Evolutionary conservation across 257 asterid genomes (phyloP).

Genomic region (Solanum stenotomum): DNA sequence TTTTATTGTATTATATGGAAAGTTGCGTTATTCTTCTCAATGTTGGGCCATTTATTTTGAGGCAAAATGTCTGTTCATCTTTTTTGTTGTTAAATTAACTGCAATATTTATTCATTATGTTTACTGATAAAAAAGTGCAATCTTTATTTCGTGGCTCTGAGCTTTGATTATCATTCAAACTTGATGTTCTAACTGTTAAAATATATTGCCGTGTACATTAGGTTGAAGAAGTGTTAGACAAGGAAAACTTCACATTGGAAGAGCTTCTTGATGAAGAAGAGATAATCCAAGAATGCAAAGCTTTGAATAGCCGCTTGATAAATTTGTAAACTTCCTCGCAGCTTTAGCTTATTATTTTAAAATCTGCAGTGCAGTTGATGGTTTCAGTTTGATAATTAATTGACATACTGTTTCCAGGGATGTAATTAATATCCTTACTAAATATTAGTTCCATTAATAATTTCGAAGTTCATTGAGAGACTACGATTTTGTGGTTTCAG

Average conservation of each 20-base stretch:
- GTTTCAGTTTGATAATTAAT: neutral
- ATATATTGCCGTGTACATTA: neutral
- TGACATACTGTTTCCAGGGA: neutral
- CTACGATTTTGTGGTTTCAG: constrained; percentile 30
- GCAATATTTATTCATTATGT: neutral
- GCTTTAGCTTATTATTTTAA: neutral
- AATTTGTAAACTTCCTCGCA: constrained; percentile 54
- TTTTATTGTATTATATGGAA: neutral
- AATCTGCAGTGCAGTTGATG: neutral
- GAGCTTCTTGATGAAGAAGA: constrained; percentile 99
- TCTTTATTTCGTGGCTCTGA: neutral
- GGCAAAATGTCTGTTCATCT: neutral
- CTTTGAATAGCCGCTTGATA: constrained; percentile 88
- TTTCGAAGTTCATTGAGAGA: neutral
- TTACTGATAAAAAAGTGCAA: neutral
- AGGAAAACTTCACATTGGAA: constrained; percentile 79
- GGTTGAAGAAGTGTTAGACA: constrained; percentile 97
- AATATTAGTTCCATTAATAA: neutral
- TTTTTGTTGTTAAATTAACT: neutral
- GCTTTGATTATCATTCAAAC: neutral
- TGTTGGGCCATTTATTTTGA: neutral
- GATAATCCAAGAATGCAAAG: constrained; percentile 99
- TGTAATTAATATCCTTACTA: neutral
- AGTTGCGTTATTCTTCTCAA: neutral
- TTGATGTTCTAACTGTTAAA: neutral